phyloP scores from a whole-genome alignment of 192 early-diverging fungal species.

The Backusella luteola region DNA sequence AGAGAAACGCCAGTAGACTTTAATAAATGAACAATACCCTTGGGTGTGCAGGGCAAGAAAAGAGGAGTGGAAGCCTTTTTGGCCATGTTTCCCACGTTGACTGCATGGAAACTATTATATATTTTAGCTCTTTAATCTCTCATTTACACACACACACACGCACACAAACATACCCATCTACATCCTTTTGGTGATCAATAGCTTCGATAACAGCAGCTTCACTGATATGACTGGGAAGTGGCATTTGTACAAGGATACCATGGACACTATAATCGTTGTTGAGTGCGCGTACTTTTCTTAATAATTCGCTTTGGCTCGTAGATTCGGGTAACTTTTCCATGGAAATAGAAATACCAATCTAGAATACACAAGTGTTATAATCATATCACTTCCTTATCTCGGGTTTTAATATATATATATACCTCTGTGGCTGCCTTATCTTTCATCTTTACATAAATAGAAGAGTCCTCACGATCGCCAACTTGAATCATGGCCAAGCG shows the following conservation, averaged over 20 bases:
- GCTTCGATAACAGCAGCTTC: slow-evolving; percentile 81
- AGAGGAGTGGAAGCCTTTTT: slow-evolving; percentile 77
- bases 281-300: slow-evolving; percentile 63
- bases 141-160: not conserved
- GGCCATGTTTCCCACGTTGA: slow-evolving; percentile 89
- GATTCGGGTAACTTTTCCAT: slow-evolving; percentile 63
- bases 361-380: not conserved
- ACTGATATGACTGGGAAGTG: slow-evolving; percentile 83
- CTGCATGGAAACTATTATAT: slow-evolving; percentile 76
- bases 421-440: slow-evolving; percentile 85
- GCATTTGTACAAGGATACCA: slow-evolving; percentile 95
- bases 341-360: slow-evolving; percentile 80
- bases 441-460: slow-evolving; percentile 93
- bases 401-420: not conserved
- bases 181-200: slow-evolving; percentile 87
- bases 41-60: slow-evolving; percentile 97
- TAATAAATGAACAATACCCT: slow-evolving; percentile 88
- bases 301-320: slow-evolving; percentile 69
- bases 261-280: slow-evolving; percentile 84
- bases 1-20: slow-evolving; percentile 53
- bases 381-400: no score
- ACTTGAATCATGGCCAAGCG: slow-evolving; percentile 91
- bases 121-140: not conserved
- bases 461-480: slow-evolving; percentile 90
- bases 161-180: slow-evolving; percentile 77